Percentiles rank a stretch among this genome's conserved stretches.
Evolutionary conservation across 129 eudicot genomes (phyloP).

Genomic region (Lactuca sativa): DNA sequence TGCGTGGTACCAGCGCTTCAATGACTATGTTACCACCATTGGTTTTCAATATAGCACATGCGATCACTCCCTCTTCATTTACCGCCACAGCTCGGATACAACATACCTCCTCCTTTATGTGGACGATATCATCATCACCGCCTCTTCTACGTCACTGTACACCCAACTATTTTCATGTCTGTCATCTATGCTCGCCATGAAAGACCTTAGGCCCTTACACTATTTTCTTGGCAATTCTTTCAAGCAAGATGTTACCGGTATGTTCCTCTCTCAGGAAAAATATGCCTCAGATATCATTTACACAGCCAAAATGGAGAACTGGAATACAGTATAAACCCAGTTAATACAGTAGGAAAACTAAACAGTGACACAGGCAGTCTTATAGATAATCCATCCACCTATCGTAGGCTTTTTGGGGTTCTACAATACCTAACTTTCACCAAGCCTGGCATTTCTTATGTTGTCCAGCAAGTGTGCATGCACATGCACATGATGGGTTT

Average conservation of each 20-base stretch:
- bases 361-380: background rate
- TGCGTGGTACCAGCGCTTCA: too few species aligned
- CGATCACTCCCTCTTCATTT: too few species aligned
- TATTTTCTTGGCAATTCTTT: background rate
- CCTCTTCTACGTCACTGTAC: background rate
- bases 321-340: background rate
- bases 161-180: too few species aligned
- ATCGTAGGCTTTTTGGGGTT: background rate
- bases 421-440: too few species aligned
- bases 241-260: background rate
- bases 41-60: too few species aligned
- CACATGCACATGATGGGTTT: too few species aligned
- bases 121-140: background rate
- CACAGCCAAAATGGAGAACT: background rate
- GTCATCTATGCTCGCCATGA: too few species aligned
- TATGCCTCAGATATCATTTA: background rate
- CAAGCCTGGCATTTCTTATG: too few species aligned
- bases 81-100: too few species aligned
- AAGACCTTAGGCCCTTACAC: background rate
- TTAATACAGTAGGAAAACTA: background rate
- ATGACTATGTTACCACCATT: too few species aligned
- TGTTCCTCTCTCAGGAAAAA: background rate
- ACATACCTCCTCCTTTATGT: too few species aligned
- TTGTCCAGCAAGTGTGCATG: too few species aligned
- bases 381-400: background rate